Base-by-base conservation (phyloP, 2,329 filamentous ascomycete species). In the Aspergillus ochraceus region DNA sequence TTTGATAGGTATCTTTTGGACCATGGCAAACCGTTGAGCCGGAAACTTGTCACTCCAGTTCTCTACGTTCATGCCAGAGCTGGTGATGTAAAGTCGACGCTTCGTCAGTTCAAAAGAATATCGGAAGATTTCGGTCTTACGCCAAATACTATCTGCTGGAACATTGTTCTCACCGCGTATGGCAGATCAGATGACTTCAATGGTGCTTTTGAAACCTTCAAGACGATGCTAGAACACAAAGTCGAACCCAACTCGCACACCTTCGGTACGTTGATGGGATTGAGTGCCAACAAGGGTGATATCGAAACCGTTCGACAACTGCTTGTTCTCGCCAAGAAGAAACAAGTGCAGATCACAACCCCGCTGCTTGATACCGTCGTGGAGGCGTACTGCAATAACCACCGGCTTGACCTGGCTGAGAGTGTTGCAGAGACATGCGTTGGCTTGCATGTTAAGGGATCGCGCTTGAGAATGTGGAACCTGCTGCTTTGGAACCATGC, bases 381-480 rank as follows among this genome's bases (percentile, higher is more conserved):
- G 17, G 83, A 87, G 61, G 90, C 86, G 0, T 88, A 89, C 70
- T 87, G 88, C 63, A 79, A 82, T 52, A 84, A 87, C 59, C 83
- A 83, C 22, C 75, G 79, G 45, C 76, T 83, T 49, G 66, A 74
- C 11, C 80, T 86, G 66, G 88, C 89, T 3, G 83, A 88, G 71
- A 77, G 77, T 45, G 78, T 91, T 52, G 85, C 88, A 32, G 71
- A 83, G 52, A 83, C 84, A 49, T 82, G 86, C 32, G 78, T 87
- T 22, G 74, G 76, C 12, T 79, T 81, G 61, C 77, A 79, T 14
- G 71, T 86, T 0, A 71, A 80, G 19, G 82, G 86, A 1, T 78
- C 82, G 1, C 78, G 83, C 22, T 87, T 87, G 2, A 79, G 82
- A 32, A 85, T 92, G 70, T 97, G 91, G 90, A 97, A 97, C 70